Evolutionary conservation across 2,329 filamentous ascomycete genomes (phyloP), one percentile per base, ranked within the genome.

Genomic region (Colletotrichum salicis): DNA sequence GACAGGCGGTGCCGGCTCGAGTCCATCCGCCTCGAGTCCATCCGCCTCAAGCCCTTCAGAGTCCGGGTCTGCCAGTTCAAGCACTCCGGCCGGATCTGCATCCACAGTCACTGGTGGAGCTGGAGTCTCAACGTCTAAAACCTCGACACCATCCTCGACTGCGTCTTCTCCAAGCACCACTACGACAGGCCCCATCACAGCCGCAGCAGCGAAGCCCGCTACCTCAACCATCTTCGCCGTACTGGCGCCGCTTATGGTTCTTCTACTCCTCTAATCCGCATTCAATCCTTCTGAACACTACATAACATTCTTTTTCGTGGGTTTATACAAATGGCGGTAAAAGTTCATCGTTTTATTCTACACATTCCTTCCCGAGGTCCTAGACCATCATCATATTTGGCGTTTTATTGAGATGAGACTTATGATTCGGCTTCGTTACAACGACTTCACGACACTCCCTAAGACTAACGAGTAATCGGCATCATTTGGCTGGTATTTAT

Each of bases 361-460:
- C 13, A 74, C 70, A 56, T 63, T 74, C 66, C 37, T 55, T 31
- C 41, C 61, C 8, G 3, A 27, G 45, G 45, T 8, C 13, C 24
- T 29, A 22, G 37, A 35, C 37, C 12, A 37, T 13, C 15, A 67
- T 27, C 10, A 4, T 22, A 8, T 8, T 4, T 55, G 58, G 58
- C 31, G 58, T 57, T 22, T 66, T 19, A 19, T 51, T 48, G 60
- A 13, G 31, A 12, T 19, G 13, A 27, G 11, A 35, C 4, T 27
- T 11, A 59, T 31, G 58, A 10, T 24, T 37, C 35, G 27, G 29
- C 13, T 31, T 64, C 8, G 59, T 29, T 22, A 59, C 35, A 24
- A 66, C 64, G 11, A 6, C 13, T 70, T 72, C 70, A 73, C 70
- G 64, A 72, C 72, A 73, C 61, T 73, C 64, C 24, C 62, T 73